Evolutionary conservation across 192 early-diverging fungal genomes (phyloP), one percentile per base, ranked within the genome.

Genomic region (Backusella liffmaniae): DNA sequence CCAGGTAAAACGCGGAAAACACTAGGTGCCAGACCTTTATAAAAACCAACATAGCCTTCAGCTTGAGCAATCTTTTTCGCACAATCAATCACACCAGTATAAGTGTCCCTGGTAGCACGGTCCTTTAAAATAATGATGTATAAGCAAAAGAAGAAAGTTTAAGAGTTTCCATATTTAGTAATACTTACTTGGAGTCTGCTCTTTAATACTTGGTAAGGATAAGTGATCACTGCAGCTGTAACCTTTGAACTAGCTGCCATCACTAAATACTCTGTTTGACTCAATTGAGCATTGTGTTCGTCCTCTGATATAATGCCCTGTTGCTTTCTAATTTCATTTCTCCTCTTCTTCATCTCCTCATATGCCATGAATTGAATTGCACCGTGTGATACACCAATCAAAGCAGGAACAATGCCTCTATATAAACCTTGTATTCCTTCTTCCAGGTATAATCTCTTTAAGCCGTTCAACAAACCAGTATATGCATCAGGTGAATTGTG

Each of bases 321-420:
- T 62, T 76, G 72, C 74, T 73, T 74, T 78, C 83, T 81, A 32
- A 70, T 74, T 21, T 79, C 84, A 37, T 84, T 73, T 44, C 89
- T 76, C 82, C 86, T 87, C 74, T 89, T 88, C 84, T 98, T 99
- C 90, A 99, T 91, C 68, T 97, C 95, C 72, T 99, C 98, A 82
- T 99, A 99, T 0, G 93, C 95, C 94, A 97, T 96, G 81, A 99
- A 99, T 82, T 99, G 98, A 29, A 99, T 76, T 0, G 96, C 96
- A 12, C 98, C 98, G 71, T 99, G 97, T n/a, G 95, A 94, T 1
- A 94, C 93, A 6, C 98, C 96, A 73, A 98, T 85, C 4, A 99
- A 80, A 1, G 94, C 95, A 0, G 97, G 96, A 5, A 97, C 79
- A 67, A 99, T 86, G 1, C 94, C 94, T 41, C 89, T 86, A 80